Percentiles rank a stretch among this genome's conserved stretches.
These are phyloP conservation scores for Pelargonium citronellum DNA, from an alignment of 441 rosid species.

Conservation along the genomic window DNA sequence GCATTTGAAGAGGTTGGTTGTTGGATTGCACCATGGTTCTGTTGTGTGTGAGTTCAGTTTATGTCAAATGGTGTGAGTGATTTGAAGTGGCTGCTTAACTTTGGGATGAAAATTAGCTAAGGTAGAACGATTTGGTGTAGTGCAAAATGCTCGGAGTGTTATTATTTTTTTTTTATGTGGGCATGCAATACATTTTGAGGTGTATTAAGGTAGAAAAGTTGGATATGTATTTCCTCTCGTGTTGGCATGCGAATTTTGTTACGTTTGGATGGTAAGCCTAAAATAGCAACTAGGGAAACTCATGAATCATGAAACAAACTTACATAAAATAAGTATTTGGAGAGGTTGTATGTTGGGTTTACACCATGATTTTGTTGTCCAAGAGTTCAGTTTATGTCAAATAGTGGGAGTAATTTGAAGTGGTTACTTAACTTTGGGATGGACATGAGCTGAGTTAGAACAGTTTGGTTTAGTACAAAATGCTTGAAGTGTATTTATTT, in stretches of 20 bases:
- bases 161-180: too few species aligned
- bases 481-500: too few species aligned
- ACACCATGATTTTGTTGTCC: too few species aligned
- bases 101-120: not conserved
- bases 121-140: not conserved
- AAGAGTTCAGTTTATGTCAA: not conserved
- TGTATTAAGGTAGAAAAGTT: too few species aligned
- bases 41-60: not conserved
- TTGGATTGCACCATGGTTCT: too few species aligned
- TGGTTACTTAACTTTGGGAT: not conserved
- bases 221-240: too few species aligned
- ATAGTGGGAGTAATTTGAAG: slow-evolving; percentile 5
- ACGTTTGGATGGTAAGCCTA: too few species aligned
- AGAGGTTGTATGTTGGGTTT: not conserved
- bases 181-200: too few species aligned
- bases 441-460: not conserved
- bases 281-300: not conserved
- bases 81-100: not conserved
- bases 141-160: not conserved
- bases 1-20: too few species aligned
- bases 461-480: not conserved
- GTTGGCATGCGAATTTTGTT: too few species aligned
- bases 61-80: not conserved
- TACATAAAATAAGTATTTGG: not conserved
- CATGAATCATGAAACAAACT: not conserved